Evolutionary conservation across 225 moss, liverwort and hornwort species (phyloP).

Genomic region (Polytrichum formosum): DNA sequence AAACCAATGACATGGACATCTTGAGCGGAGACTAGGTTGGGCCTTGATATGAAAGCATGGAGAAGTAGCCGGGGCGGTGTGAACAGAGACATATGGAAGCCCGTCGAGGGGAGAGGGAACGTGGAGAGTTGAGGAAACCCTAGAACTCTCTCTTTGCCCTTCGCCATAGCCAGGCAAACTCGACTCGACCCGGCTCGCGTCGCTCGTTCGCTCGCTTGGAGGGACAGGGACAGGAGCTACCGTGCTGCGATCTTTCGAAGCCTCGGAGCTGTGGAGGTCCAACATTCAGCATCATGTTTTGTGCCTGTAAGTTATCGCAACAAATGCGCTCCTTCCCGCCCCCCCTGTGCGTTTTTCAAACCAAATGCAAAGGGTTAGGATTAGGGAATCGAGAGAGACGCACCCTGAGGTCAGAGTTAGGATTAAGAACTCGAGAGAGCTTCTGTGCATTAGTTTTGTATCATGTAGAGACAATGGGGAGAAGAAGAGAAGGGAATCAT

Average conservation of each 20-base stretch:
- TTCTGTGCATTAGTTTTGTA: neutral
- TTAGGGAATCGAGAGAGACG: neutral
- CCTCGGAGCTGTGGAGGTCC: conserved; percentile 2
- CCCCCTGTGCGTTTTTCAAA: neutral
- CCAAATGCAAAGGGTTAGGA: neutral
- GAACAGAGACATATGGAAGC: too few relatives aligned
- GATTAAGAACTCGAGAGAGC: too few relatives aligned
- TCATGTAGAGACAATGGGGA: too few relatives aligned
- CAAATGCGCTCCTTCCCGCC: neutral
- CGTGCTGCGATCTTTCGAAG: neutral
- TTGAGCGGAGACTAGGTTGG: too few relatives aligned
- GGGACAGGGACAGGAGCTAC: too few relatives aligned
- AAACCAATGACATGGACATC: too few relatives aligned
- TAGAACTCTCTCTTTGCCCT: neutral
- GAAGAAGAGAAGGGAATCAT: neutral
- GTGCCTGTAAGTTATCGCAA: neutral
- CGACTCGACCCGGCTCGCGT: too few relatives aligned
- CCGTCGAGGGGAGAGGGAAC: too few relatives aligned
- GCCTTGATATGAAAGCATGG: too few relatives aligned
- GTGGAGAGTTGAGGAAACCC: neutral
- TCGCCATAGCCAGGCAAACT: neutral
- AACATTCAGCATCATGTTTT: conserved; percentile 4
- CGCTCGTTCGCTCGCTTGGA: too few relatives aligned
- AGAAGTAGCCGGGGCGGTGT: too few relatives aligned
- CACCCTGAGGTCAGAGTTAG: too few relatives aligned